A percentile compares a stretch with the other conserved stretches of the same genome.
These are phyloP conservation scores for Boletus reticuloceps DNA, from an alignment of 768 basidiomycete genomes.

Conservation along the genomic window DNA sequence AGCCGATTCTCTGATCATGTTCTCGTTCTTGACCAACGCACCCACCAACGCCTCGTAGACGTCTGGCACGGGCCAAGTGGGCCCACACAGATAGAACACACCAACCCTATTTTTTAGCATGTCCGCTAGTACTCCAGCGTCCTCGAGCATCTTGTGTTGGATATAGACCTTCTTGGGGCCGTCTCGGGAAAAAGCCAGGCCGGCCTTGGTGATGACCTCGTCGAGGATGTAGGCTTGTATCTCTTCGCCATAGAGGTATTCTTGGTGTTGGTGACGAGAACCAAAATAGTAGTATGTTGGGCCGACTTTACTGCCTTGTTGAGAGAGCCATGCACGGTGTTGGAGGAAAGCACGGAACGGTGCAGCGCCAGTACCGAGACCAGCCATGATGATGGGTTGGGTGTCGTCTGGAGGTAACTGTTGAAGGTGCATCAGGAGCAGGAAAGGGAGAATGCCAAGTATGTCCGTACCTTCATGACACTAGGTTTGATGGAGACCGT, in stretches of 20 bases:
- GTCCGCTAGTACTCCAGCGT: conserved; percentile 70
- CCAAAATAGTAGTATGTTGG: conserved; percentile 99
- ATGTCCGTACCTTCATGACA: conserved; percentile 85
- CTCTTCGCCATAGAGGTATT: conserved; percentile 96
- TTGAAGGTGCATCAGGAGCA: conserved; percentile 9
- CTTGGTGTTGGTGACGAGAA: conserved; percentile 90
- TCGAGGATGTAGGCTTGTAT: conserved; percentile 91
- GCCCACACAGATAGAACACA: conserved; percentile 95
- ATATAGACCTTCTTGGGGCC: conserved; percentile 94
- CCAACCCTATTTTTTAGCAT: conserved; percentile 74
- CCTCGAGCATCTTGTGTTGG: conserved; percentile 96
- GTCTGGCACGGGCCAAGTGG: conserved; percentile 99
- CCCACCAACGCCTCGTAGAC: conserved; percentile 91
- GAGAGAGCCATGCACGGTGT: conserved; percentile 80
- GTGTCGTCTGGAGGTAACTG: conserved; percentile 80
- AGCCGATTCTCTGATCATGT: conserved; percentile 60
- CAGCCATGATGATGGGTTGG: conserved; percentile 97
- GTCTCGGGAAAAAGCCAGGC: conserved; percentile 96
- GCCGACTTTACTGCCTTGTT: conserved; percentile 78
- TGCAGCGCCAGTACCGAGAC: conserved; percentile 96
- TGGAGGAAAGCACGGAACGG: conserved; percentile 99
- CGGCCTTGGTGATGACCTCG: conserved; percentile 82
- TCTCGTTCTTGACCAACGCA: conserved; percentile 71
- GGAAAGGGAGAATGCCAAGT: background rate
- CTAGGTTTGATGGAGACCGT: conserved; percentile 98